Percentiles rank a stretch among this genome's conserved stretches.
Conservation (phyloP, 2,329 filamentous ascomycete genomes). For the Graphilbum fragrans region DNA sequence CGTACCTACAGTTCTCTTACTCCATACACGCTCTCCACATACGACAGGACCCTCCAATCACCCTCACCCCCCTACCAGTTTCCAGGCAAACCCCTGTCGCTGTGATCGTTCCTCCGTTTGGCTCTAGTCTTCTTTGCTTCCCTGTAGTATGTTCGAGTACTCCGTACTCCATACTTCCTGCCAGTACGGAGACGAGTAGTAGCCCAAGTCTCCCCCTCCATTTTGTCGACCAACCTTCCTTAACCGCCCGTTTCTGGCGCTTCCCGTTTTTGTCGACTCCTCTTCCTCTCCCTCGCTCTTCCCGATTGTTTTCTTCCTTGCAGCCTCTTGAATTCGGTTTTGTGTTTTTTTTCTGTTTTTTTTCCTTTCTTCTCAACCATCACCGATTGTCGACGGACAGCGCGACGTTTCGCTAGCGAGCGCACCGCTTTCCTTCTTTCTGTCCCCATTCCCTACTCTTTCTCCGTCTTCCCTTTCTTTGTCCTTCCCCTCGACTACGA, state of each 20-base stretch:
- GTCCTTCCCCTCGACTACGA: not conserved
- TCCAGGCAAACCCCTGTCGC: conserved; percentile 10
- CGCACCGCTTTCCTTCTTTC: not conserved
- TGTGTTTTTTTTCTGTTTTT: conserved; percentile 1
- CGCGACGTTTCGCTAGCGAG: not conserved
- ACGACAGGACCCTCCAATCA: conserved; percentile 8
- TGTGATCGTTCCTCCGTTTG: not conserved
- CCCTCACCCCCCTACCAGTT: conserved; percentile 6
- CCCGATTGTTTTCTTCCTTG: not conserved
- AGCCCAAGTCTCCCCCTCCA: not conserved
- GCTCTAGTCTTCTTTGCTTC: not conserved
- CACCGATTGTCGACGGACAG: not conserved
- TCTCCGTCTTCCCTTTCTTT: not conserved
- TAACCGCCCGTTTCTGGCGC: not conserved
- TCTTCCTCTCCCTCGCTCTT: not conserved
- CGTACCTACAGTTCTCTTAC: not conserved
- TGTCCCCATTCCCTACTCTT: not conserved
- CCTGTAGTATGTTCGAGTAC: not conserved
- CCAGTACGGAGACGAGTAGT: not conserved
- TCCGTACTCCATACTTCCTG: not conserved
- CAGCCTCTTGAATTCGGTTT: not conserved
- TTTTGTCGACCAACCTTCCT: not conserved
- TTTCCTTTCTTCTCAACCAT: not conserved
- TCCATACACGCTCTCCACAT: conserved; percentile 5
- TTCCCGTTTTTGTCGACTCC: not conserved